Evolutionary conservation across 2,329 filamentous ascomycete genomes (phyloP).

Genomic region (Fusarium pseudograminearum): DNA sequence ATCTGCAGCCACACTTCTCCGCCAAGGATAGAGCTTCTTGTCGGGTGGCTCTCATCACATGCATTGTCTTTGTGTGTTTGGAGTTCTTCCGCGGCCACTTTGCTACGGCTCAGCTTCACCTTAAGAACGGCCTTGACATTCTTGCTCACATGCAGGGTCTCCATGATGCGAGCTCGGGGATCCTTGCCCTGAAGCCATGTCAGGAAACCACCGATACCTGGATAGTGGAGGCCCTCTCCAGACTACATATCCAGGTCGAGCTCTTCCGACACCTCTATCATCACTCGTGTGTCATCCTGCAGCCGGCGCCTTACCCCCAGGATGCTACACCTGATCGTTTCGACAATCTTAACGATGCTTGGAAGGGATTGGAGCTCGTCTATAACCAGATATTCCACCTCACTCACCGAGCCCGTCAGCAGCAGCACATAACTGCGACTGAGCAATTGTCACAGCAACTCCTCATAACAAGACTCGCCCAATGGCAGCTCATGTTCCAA

Average conservation of each 20-base stretch:
- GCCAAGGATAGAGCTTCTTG: conserved; percentile 46
- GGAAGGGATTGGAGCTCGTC: conserved; percentile 31
- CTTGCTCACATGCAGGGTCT: conserved; percentile 56
- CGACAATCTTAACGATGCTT: conserved; percentile 34
- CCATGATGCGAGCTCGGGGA: conserved; percentile 47
- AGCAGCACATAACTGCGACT: not conserved
- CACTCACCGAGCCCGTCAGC: conserved; percentile 27
- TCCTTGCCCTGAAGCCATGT: conserved; percentile 20
- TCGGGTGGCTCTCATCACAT: conserved; percentile 54
- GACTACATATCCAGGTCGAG: conserved; percentile 48
- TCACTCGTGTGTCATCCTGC: conserved; percentile 25
- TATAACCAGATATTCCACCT: conserved; percentile 44
- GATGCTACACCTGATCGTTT: conserved; percentile 9
- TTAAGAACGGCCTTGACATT: conserved; percentile 36
- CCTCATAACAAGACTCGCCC: conserved; percentile 29
- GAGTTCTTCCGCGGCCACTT: conserved; percentile 39
- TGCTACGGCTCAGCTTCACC: conserved; percentile 36
- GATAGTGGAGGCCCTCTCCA: conserved; percentile 58
- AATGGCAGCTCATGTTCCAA: conserved; percentile 46
- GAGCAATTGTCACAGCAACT: conserved; percentile 21
- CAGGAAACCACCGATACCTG: conserved; percentile 55
- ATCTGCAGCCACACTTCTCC: conserved; percentile 52
- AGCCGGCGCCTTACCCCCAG: conserved; percentile 11
- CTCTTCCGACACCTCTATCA: conserved; percentile 40
- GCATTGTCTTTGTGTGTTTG: conserved; percentile 36